Conservation (phyloP, 148 eudicot species). For the Rhododendron simsii region DNA sequence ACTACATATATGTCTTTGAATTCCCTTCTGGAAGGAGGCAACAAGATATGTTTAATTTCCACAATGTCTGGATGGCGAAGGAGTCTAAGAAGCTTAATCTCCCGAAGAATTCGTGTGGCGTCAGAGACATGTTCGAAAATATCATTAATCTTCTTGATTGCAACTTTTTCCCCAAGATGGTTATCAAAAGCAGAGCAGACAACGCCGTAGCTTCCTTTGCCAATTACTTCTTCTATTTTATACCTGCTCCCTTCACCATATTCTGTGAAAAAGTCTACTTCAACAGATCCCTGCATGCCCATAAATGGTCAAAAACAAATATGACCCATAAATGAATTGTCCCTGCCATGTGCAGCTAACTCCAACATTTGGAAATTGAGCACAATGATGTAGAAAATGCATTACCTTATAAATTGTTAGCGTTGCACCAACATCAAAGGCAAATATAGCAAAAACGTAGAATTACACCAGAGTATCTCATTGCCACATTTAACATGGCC, state of each 20-base stretch:
- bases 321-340: not conserved
- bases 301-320: not conserved
- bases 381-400: not conserved
- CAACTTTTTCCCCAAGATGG: conserved; percentile 80
- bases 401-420: not conserved
- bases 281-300: conserved; percentile 57
- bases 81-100: conserved; percentile 79
- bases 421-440: not conserved
- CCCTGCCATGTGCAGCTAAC: not conserved
- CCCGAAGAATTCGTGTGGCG: conserved; percentile 86
- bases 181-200: conserved; percentile 85
- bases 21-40: conserved; percentile 90
- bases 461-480: not conserved
- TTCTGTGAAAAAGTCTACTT: conserved; percentile 80
- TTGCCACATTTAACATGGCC: not conserved
- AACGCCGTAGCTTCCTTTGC: conserved; percentile 94
- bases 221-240: conserved; percentile 74
- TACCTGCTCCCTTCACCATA: conserved; percentile 86
- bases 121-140: conserved; percentile 90
- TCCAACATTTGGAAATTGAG: not conserved
- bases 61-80: conserved; percentile 90
- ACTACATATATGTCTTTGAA: conserved; percentile 91
- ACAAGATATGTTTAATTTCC: conserved; percentile 74
- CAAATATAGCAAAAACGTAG: not conserved
- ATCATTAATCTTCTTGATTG: conserved; percentile 83